These are phyloP conservation scores for Porphyrellus cyaneotinctus DNA, from an alignment of 768 basidiomycete genomes.

Conservation along the genomic window DNA sequence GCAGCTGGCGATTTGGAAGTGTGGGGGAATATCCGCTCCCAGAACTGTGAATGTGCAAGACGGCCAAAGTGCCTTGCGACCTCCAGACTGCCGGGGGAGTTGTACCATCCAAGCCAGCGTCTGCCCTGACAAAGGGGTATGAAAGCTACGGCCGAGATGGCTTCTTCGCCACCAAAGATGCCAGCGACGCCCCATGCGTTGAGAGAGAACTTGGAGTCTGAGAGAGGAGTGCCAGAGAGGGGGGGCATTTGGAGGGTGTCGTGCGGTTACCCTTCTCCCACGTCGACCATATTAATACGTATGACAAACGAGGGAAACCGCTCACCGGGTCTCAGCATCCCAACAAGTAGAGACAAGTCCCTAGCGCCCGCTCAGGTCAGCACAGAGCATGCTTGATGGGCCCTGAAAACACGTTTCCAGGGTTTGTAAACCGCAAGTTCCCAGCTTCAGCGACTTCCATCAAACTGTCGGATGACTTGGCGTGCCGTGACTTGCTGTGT, in stretches of 20 bases:
- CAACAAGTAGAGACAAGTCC: no score
- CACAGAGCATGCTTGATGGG: neutral
- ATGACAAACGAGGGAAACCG: no score
- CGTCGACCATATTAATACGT: neutral
- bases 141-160: constrained; percentile 27
- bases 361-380: neutral
- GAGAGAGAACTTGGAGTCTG: constrained; percentile 17
- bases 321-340: neutral
- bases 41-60: constrained; percentile 25
- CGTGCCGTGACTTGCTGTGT: no score
- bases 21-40: constrained; percentile 25
- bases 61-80: constrained; percentile 29
- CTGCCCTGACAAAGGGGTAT: constrained; percentile 28
- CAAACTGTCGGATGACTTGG: neutral
- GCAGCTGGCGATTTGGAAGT: constrained; percentile 15
- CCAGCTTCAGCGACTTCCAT: neutral
- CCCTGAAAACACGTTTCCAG: constrained; percentile 1
- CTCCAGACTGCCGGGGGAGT: constrained; percentile 30
- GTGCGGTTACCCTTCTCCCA: neutral
- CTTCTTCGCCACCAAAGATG: constrained; percentile 34
- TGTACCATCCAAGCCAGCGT: constrained; percentile 35
- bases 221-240: constrained; percentile 3
- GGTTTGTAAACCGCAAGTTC: neutral
- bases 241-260: constrained; percentile 10
- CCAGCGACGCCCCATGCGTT: constrained; percentile 31